Evolutionary conservation across 352 stramenopile species (phyloP).

Genomic region (Pythium pyrilobum): DNA sequence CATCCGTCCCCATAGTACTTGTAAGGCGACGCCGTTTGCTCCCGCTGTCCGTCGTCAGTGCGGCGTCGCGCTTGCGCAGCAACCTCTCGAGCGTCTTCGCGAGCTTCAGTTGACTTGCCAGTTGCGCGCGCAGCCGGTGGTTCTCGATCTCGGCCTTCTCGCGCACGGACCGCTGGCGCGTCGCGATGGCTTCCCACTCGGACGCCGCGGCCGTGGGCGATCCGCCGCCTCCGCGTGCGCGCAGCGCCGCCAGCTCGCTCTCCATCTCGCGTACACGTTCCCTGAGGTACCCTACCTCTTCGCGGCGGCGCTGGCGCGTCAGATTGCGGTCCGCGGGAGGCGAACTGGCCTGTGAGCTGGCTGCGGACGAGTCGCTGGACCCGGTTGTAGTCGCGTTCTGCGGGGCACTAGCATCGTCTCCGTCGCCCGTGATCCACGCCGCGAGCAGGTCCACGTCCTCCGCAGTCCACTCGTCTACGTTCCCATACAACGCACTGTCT

Average conservation of each 20-base stretch:
- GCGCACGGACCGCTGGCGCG: neutral
- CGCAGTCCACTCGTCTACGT: neutral
- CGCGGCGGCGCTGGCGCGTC: slow-evolving; percentile 5
- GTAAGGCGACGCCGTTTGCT: neutral
- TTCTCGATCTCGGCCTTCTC: slow-evolving; percentile 12
- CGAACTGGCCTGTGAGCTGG: neutral
- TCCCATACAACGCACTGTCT: too few relatives aligned
- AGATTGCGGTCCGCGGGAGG: slow-evolving; percentile 5
- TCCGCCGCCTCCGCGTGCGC: neutral
- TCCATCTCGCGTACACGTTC: slow-evolving; percentile 4
- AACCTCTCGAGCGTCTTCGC: slow-evolving; percentile 12
- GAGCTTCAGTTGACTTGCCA: slow-evolving; percentile 11
- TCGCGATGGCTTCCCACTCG: slow-evolving; percentile 10
- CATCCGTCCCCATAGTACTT: neutral
- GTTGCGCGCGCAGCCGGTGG: slow-evolving; percentile 4
- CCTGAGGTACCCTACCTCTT: slow-evolving; percentile 8
- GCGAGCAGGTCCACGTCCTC: slow-evolving; percentile 8
- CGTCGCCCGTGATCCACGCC: slow-evolving; percentile 3
- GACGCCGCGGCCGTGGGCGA: neutral
- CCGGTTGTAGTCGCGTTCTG: neutral
- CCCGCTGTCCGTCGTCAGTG: neutral
- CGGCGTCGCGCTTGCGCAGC: slow-evolving; percentile 5
- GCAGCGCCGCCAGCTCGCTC: slow-evolving; percentile 1
- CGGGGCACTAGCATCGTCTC: neutral
- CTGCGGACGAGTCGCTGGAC: neutral